phyloP scores from a whole-genome alignment of 257 asterid genomes.

The Fraxinus americana region DNA sequence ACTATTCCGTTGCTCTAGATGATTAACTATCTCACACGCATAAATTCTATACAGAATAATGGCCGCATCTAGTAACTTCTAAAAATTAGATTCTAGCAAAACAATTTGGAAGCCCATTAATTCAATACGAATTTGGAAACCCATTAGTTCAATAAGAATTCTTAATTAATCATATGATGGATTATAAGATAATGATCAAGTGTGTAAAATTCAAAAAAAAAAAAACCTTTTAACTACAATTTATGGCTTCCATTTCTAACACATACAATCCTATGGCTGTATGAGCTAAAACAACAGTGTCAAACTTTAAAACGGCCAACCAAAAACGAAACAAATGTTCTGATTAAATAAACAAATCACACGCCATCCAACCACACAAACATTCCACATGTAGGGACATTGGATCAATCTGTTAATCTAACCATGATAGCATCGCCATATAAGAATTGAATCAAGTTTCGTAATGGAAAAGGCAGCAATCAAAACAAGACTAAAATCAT shows the following conservation, averaged over 20 bases:
- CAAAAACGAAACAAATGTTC: background rate
- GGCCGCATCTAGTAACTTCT: background rate
- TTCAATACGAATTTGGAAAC: background rate
- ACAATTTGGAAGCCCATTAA: slow-evolving; percentile 3
- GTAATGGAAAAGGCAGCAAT: slow-evolving; percentile 12
- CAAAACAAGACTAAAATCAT: slow-evolving; percentile 12
- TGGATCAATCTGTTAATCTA: slow-evolving; percentile 23
- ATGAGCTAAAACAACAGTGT: background rate
- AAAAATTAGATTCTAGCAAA: background rate
- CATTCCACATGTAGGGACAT: slow-evolving; percentile 4
- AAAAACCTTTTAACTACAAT: background rate
- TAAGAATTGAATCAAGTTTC: background rate
- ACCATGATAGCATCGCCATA: background rate
- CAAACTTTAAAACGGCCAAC: background rate
- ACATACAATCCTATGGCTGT: background rate
- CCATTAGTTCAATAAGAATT: background rate
- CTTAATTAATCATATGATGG: slow-evolving; percentile 10
- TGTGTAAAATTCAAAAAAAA: too few species aligned
- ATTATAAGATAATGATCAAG: slow-evolving; percentile 16
- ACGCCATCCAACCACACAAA: background rate
- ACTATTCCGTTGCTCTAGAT: background rate
- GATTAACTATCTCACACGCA: background rate
- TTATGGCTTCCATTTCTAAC: background rate
- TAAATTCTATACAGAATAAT: background rate
- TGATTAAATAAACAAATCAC: background rate